A percentile compares a stretch with the other conserved stretches of the same genome.
Conservation (phyloP, 768 basidiomycete genomes). For the Lactarius vividus region DNA sequence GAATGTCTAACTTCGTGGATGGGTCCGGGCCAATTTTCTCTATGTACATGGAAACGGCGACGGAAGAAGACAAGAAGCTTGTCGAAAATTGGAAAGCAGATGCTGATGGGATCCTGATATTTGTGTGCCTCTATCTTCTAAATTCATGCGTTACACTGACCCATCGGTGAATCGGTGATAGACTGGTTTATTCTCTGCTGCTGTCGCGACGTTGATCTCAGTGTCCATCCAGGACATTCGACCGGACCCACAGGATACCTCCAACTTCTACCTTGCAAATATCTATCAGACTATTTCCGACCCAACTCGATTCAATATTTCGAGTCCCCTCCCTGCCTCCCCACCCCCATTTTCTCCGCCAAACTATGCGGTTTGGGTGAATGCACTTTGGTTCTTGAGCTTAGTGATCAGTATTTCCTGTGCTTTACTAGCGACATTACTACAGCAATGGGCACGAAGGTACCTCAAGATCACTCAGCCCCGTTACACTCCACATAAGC, state of each 20-base stretch:
- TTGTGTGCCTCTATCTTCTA: background rate
- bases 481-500: background rate
- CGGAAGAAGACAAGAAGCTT: background rate
- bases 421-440: background rate
- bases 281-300: background rate
- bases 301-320: background rate
- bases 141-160: background rate
- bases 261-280: background rate
- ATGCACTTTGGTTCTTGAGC: background rate
- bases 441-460: background rate
- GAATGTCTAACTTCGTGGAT: background rate
- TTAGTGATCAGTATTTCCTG: background rate
- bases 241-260: background rate
- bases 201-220: background rate
- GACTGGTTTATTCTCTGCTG: background rate
- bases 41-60: background rate
- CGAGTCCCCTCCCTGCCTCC: background rate
- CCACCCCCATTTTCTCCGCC: background rate
- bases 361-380: background rate
- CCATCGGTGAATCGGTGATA: background rate
- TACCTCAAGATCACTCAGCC: background rate
- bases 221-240: background rate
- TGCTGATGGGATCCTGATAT: background rate
- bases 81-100: background rate
- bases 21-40: background rate